Evolutionary conservation across 176 grass and related monocot species (phyloP).

Genomic region (Triticum aestivum): DNA sequence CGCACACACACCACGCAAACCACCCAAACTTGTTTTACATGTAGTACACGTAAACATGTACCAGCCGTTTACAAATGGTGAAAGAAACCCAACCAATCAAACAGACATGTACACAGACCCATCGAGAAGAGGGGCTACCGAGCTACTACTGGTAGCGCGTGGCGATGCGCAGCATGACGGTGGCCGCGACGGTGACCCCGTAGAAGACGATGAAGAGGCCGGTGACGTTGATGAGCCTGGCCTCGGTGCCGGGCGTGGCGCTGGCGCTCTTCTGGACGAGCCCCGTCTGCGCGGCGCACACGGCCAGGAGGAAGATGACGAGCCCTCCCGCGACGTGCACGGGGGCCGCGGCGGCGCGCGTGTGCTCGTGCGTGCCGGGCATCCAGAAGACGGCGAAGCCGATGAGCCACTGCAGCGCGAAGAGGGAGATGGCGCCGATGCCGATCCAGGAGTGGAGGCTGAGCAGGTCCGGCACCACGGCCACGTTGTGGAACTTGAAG

Average conservation of each 20-base stretch:
- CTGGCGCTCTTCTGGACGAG: slow-evolving; percentile 63
- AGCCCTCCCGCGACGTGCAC: slow-evolving; percentile 57
- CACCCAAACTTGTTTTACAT: background rate
- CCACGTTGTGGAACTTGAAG: slow-evolving; percentile 82
- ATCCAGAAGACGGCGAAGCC: slow-evolving; percentile 78
- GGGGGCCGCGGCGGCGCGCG: slow-evolving; percentile 22
- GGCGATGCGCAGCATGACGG: slow-evolving; percentile 54
- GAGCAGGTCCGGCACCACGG: slow-evolving; percentile 43
- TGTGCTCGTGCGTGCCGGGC: slow-evolving; percentile 4
- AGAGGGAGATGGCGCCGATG: slow-evolving; percentile 67
- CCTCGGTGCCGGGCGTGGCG: slow-evolving; percentile 44
- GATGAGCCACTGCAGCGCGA: slow-evolving; percentile 92
- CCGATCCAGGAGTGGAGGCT: slow-evolving; percentile 91
- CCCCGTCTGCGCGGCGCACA: slow-evolving; percentile 83
- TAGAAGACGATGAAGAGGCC: slow-evolving; percentile 86
- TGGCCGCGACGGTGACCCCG: slow-evolving; percentile 48
- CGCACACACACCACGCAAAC: background rate
- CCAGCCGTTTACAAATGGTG: background rate
- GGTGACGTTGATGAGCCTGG: slow-evolving; percentile 76
- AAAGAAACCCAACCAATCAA: background rate
- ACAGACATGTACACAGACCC: background rate
- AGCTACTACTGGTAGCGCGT: background rate
- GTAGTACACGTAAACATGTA: background rate
- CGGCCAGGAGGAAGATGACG: slow-evolving; percentile 68
- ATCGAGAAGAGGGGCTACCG: background rate